These are phyloP conservation scores for Aspergillus brunneoviolaceus DNA, from an alignment of 2,329 filamentous ascomycete genomes.

Conservation along the genomic window DNA sequence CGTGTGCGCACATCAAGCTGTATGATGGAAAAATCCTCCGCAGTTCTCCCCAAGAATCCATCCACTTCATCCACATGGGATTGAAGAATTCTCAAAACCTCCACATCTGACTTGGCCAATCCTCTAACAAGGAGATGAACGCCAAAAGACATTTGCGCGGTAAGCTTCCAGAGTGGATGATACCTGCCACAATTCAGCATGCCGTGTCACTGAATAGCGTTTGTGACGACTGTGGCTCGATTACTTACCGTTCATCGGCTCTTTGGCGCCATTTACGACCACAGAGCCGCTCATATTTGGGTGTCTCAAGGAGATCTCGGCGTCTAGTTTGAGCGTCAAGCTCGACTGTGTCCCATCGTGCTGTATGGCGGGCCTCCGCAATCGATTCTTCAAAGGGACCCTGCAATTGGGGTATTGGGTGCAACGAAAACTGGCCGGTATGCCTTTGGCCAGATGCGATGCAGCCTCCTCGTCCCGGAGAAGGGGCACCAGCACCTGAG, in stretches of 20 bases:
- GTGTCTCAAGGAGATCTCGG: constrained; percentile 66
- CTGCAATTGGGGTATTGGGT: constrained; percentile 45
- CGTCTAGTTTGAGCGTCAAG: constrained; percentile 53
- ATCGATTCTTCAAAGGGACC: constrained; percentile 49
- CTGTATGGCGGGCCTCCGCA: constrained; percentile 33
- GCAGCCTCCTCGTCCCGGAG: constrained; percentile 1
- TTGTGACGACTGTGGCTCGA: neutral
- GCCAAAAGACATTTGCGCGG: constrained; percentile 91
- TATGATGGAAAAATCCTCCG: constrained; percentile 80
- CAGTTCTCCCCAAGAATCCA: constrained; percentile 79
- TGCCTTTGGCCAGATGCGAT: constrained; percentile 5
- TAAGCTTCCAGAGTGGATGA: constrained; percentile 85
- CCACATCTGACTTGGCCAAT: constrained; percentile 82
- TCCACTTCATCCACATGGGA: constrained; percentile 93
- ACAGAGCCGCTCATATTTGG: constrained; percentile 68
- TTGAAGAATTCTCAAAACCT: constrained; percentile 86
- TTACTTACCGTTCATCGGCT: constrained; percentile 57
- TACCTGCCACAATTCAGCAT: constrained; percentile 50
- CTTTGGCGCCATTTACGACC: constrained; percentile 74
- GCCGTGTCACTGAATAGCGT: neutral
- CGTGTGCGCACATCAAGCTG: constrained; percentile 76
- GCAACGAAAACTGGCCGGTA: constrained; percentile 29
- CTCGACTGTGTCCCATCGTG: constrained; percentile 28
- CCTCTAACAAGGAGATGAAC: constrained; percentile 82
- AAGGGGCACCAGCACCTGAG: constrained; percentile 6